Base-by-base conservation (phyloP, 2,329 filamentous ascomycete genomes). In the Stachybotrys chartarum region DNA sequence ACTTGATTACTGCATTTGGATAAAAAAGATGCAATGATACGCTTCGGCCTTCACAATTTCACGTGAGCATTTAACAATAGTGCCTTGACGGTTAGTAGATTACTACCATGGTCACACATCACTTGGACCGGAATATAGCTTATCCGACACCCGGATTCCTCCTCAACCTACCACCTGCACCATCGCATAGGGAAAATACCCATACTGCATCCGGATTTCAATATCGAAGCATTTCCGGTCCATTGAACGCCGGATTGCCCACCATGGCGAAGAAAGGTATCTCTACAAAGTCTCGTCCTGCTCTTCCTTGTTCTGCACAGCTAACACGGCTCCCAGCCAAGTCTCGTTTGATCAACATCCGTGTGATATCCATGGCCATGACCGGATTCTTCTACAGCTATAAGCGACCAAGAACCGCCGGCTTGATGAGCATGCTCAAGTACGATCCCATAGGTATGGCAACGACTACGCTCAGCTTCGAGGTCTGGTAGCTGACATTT, bases 351-450 rank as follows among this genome's bases (percentile, higher is more conserved):
- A 87, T 99, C 70, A 84, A 90, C 70, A 93, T 97, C 72, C 92
- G 94, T 71, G 87, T 99, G 63, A 80, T 99, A 72, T 96, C 91
- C 60, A 99, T 99, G 94, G 94, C 94, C 71, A 87, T 96, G 87
- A 99, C 94, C 30, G 94, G 94, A 68, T 99, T 91, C 82, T 99
- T 93, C 81, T 92, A 93, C 74, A 95, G 91, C 54, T 85, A 96
- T 73, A 81, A 87, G 64, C 86, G 95, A 57, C 92, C 91, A 12
- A 87, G 94, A 63, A 82, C 83, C 32, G 81, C 91, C 59, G 80
- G 87, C 49, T 92, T 95, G 55, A 83, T 99, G 75, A 95, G 91
- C 77, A 94, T 99, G 91, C 78, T 99, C 65, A 99, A 99, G 79
- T 99, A 99, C 75, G 94, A 99, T 70, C 94, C 94, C 47, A 92